These are phyloP conservation scores for Blastobotrys apis DNA, from an alignment of 1,139 yeast genomes.

Conservation along the genomic window DNA sequence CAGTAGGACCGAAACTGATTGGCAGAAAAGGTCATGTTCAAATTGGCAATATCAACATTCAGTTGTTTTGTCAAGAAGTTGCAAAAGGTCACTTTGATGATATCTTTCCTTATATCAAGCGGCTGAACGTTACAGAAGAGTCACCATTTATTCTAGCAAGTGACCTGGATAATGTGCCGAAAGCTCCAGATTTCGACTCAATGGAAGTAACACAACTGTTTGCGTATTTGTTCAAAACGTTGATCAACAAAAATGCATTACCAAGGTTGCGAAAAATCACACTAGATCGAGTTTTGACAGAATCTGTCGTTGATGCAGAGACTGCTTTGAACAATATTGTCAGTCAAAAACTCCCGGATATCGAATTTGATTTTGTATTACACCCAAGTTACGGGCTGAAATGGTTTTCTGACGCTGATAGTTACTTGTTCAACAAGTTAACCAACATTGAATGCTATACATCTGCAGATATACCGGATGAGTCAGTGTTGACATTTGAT, in stretches of 20 bases:
- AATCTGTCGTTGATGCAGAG: slow-evolving; percentile 6
- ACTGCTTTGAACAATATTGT: slow-evolving; percentile 9
- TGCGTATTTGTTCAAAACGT: slow-evolving; percentile 6
- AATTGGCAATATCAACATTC: slow-evolving; percentile 10
- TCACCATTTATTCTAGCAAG: slow-evolving; percentile 6
- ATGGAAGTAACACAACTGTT: slow-evolving; percentile 2
- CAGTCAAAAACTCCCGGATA: not conserved
- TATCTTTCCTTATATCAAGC: slow-evolving; percentile 7
- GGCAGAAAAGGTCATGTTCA: slow-evolving; percentile 10
- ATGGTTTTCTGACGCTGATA: slow-evolving; percentile 11
- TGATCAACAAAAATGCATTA: not conserved
- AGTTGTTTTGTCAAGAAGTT: not conserved
- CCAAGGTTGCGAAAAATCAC: not conserved
- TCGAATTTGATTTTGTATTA: slow-evolving; percentile 3
- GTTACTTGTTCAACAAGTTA: slow-evolving; percentile 6
- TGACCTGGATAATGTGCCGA: not conserved
- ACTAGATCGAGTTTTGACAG: slow-evolving; percentile 5
- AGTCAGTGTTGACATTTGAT: slow-evolving; percentile 7
- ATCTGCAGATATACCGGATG: slow-evolving; percentile 2
- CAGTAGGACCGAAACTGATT: slow-evolving; percentile 6
- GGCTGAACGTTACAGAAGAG: slow-evolving; percentile 7
- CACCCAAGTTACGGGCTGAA: slow-evolving; percentile 13
- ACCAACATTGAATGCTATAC: slow-evolving; percentile 12
- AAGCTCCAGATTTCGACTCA: not conserved
- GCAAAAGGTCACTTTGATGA: slow-evolving; percentile 4